Base-by-base conservation (phyloP, 192 early-diverging fungal species). In the Backusella australiensis region DNA sequence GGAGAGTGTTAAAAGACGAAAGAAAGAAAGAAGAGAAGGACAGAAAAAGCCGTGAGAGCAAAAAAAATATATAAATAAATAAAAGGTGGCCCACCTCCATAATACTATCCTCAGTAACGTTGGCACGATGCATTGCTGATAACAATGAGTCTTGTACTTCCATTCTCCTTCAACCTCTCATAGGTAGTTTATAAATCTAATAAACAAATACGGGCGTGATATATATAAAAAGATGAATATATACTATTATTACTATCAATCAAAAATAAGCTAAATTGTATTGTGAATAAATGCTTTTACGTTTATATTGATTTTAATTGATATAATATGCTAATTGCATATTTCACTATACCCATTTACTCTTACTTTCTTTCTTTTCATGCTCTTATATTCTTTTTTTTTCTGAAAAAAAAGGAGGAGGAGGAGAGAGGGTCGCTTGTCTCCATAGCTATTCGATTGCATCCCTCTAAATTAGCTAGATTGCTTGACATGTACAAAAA, bases 301-400 rank as follows among this genome's bases (percentile, higher is more conserved):
- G 56, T 29, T 63, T 63, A 63, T 63, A 63, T 63, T 63, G 56
- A 63, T 14, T 63, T 63, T 63, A 63, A 63, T 56, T 56, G 53
- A 21, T 56, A 56, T 56, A n/a, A 21, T 39, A 39, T 39, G 38
- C 38, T 21, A 56, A 56, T 29, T 63, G 26, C 56, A 63, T 56
- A 21, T 56, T 56, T 56, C n/a, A n/a, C n/a, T 53, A 9, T 6
- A 9, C 11, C 0, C 6, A 39, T 39, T 39, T 32, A 39, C 38
- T 53, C 19, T 53, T 53, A 21, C 23, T 59, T 59, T 59, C 23
- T 59, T 11, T 26, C 8, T 9, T 59, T 52, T 21, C 19, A 8
- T n/a, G 52, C n/a, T n/a, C 19, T 59, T 59, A 26, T 49, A 19
- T 19, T 42, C 41, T 17, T 49, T 49, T 49, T 19, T 6, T 19